Base-by-base conservation (phyloP, 1,139 yeast species). In the Entelexis paramagnoliae region DNA sequence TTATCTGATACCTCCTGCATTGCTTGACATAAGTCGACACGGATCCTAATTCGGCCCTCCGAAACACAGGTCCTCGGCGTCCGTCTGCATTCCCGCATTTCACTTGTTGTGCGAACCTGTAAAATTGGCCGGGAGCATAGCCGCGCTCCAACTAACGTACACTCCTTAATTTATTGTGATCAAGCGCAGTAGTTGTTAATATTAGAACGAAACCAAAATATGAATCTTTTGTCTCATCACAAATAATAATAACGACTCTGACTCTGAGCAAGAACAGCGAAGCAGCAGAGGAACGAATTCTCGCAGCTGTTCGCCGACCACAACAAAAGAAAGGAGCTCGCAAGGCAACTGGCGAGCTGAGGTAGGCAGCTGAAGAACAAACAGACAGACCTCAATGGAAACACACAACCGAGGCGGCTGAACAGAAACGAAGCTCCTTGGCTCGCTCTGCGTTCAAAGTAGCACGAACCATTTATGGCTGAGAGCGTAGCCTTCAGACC, bases 71-170 rank as follows among this genome's bases (percentile, higher is more conserved):
- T 26, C 32, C 5, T n/a, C 20, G 20, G 26, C 26, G 20, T 42
- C 32, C 30, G 24, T 26, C 32, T 16, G 42, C 42, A 39, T 39
- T 13, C 42, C 30, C 42, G 30, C 32, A 39, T 39, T 13, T 36
- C 29, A 11, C 14, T 20, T 7, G 30, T 22, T 5, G 34, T 42
- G 46, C 46, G 46, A 30, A 42, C 29, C 32, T 42, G 46, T 42
- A 42, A 42, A 42, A 42, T 14, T 22, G 32, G 36, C 46, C 46
- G 46, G 46, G 34, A 28, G 36, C 36, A 20, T 32, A 26, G 36
- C 36, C 35, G 46, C 46, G 46, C 46, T 30, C 46, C 46, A 42
- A 42, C 46, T 32, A 20, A n/a, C 46, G 36, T 42, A 41, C 46
- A 14, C 29, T 42, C 46, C 46, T 42, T 42, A 42, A 42, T 42